phyloP scores from a whole-genome alignment of 2,329 filamentous ascomycete genomes.

The Aspergillus oerlinghausenensis region DNA sequence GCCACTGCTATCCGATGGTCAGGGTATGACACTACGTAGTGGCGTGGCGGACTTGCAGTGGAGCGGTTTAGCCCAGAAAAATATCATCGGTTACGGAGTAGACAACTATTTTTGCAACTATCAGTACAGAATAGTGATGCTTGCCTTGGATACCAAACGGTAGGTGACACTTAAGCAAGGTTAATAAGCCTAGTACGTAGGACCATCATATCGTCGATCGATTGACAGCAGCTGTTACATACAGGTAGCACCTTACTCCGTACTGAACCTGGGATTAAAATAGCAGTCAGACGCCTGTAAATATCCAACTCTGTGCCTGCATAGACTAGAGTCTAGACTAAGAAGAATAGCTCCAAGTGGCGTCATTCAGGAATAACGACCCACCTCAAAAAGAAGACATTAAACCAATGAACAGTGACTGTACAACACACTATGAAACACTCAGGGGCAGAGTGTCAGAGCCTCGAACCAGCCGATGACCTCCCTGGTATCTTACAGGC shows the following conservation, averaged over 20 bases:
- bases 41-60: background rate
- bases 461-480: slow-evolving; percentile 11
- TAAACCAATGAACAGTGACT: slow-evolving; percentile 7
- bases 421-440: slow-evolving; percentile 12
- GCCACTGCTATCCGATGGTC: background rate
- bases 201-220: no score
- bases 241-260: no score
- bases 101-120: background rate
- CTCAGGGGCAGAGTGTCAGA: slow-evolving; percentile 17
- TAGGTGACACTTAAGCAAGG: no score
- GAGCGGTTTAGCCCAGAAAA: background rate
- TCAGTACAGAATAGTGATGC: background rate
- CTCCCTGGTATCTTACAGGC: background rate
- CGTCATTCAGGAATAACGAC: slow-evolving; percentile 1
- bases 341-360: slow-evolving; percentile 3
- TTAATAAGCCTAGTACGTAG: no score
- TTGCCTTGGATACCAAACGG: no score
- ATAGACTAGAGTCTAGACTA: slow-evolving; percentile 6
- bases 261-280: background rate
- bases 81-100: background rate
- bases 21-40: no score
- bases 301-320: no score
- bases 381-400: background rate
- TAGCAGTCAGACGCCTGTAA: background rate
- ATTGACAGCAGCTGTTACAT: background rate